A percentile compares a stretch with the other conserved stretches of the same genome.
phyloP scores from a whole-genome alignment of 2,329 filamentous ascomycete genomes.

The Colletotrichum liaoningense region DNA sequence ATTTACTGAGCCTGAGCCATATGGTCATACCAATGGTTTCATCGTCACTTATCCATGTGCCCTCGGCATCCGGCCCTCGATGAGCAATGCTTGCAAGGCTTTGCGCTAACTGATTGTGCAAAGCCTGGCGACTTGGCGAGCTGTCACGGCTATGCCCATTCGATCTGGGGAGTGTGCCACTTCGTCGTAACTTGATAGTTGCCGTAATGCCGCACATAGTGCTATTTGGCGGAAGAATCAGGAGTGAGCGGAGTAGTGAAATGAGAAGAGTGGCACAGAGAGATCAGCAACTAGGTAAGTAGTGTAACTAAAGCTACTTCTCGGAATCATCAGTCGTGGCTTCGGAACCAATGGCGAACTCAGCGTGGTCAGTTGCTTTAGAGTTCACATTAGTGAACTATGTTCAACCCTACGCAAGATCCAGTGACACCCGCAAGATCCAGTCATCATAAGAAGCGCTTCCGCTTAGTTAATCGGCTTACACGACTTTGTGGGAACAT shows the following conservation, averaged over 20 bases:
- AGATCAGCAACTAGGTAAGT: neutral
- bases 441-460: no score
- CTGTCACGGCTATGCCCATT: neutral
- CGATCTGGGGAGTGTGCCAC: neutral
- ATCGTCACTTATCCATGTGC: slow-evolving; percentile 41
- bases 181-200: neutral
- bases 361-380: neutral
- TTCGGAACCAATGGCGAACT: neutral
- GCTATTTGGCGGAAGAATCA: neutral
- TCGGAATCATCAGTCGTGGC: neutral
- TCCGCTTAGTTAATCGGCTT: neutral
- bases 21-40: slow-evolving; percentile 12
- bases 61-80: slow-evolving; percentile 45
- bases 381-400: neutral
- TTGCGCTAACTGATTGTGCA: slow-evolving; percentile 1
- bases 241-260: neutral
- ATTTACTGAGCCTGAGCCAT: neutral
- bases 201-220: slow-evolving; percentile 33
- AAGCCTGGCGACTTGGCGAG: neutral
- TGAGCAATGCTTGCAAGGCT: slow-evolving; percentile 40
- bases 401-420: neutral
- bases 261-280: neutral
- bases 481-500: neutral
- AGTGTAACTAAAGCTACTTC: neutral
- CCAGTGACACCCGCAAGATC: no score